Base-by-base conservation (phyloP, 106 monocot genomes). In the Acorus calamus region DNA sequence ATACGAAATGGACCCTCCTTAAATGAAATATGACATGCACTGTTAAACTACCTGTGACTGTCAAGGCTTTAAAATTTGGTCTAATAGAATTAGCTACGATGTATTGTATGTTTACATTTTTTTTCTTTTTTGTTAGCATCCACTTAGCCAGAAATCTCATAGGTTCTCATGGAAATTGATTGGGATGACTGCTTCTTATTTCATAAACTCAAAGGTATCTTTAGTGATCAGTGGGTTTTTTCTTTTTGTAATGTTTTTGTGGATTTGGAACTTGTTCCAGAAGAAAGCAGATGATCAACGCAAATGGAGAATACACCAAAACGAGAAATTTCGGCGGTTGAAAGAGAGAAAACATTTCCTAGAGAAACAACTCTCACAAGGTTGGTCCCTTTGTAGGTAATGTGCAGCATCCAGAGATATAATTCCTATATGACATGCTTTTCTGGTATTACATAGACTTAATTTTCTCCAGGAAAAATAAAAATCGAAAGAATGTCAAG, bases 261-360 rank as follows among this genome's bases (percentile, higher is more conserved):
- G 10, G 3, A 13, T 41, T 51, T 77, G 58, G 8, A 13, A 42
- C 5, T 64, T 45, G 10, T 44, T 11, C 9, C 64, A 89, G 89
- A 82, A 59, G 43, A 84, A 72, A 74, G 71, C 81, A 46, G 79
- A 79, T 61, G 77, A 85, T 46, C 79, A 75, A 71, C 45, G 45
- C 56, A 74, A 77, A 14, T 89, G 89, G 89, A 76, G 69, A 62
- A 55, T 69, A 11, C 50, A 55, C 52, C 77, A 82, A 59, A 73
- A 69, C 11, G 81, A 81, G 14, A 77, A 89, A 62, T 76, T 79
- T 11, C 63, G 61, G 42, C 71, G 64, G 52, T 54, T 89, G 79
- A 84, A 69, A 59, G 72, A 79, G 42, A 73, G 52, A n/a, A 57
- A 81, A 47, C 42, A 48, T 55, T 61, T 72, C 60, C 54, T 85